Base-by-base conservation (phyloP, 345 rosid genomes). In the Geranium rotundifolium region DNA sequence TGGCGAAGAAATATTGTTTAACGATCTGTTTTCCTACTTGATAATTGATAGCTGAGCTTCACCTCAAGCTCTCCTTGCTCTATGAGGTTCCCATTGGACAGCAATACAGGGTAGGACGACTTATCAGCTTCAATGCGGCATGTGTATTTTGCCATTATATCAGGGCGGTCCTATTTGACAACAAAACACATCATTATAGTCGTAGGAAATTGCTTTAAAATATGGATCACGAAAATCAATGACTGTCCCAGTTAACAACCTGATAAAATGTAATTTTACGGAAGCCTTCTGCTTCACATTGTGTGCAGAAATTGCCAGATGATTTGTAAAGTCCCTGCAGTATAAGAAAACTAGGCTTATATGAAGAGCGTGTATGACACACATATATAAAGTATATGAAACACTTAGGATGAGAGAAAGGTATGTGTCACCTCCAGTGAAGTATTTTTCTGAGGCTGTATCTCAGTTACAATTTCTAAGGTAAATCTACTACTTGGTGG, bases 231-330 rank as follows among this genome's bases (percentile, higher is more conserved):
- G 18, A 56, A 17, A 63, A 63, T 17, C 63, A 58, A 50, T 34
- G 55, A 18, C 63, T 34, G 41, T 58, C 65, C 39, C 30, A 70
- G 1, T 55, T 30, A 70, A 31, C 30, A 58, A 90, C 99, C 92
- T 95, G 97, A 75, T 86, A 95, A 75, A 76, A 95, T 57, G 97
- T 95, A 62, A 95, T 90, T 70, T 88, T 90, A 18, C 92, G 83
- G 74, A 95, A 95, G 65, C 96, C 97, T 80, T 95, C 99, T 31
- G 99, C 97, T 84, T 93, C 97, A 64, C 99, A 90, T 68, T 93
- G 99, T 12, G 99, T 90, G 79, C 99, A 90, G 77, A 88, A 95
- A 73, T 82, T 88, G 67, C 89, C 89, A 64, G 97, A 88, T 50
- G 99, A 83, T 78, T 85, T 85, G 87, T 90, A 95, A 67, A 95